Percentiles rank a stretch among this genome's conserved stretches.
Conservation (phyloP, 2,329 filamentous ascomycete genomes). For the Diaporthe destruens region DNA sequence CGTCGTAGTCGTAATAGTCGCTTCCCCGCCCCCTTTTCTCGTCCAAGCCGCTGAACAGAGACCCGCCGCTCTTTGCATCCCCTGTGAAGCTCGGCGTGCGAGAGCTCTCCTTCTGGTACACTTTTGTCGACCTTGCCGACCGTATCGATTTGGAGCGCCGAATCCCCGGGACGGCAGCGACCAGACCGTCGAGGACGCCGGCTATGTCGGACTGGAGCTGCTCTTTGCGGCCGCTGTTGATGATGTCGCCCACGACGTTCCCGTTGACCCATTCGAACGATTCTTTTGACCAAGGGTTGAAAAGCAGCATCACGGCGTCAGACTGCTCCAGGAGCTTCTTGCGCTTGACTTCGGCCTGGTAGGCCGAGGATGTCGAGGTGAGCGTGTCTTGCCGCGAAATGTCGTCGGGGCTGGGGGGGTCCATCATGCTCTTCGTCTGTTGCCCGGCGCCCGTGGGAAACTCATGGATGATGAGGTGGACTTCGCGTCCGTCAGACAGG, state of each 20-base stretch:
- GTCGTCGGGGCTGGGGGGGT: slow-evolving; percentile 21
- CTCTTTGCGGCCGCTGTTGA: slow-evolving; percentile 28
- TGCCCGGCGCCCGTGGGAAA: not conserved
- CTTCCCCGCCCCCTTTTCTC: slow-evolving; percentile 8
- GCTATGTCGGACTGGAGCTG: slow-evolving; percentile 15
- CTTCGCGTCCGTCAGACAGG: slow-evolving; percentile 19
- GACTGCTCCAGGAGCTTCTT: slow-evolving; percentile 36
- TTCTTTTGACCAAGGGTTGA: slow-evolving; percentile 33
- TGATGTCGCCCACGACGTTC: slow-evolving; percentile 14
- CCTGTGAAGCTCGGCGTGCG: not conserved
- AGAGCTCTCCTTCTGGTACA: slow-evolving; percentile 8
- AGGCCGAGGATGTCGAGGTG: not conserved
- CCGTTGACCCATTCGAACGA: slow-evolving; percentile 37
- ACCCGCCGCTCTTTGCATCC: not conserved
- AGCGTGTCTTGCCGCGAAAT: slow-evolving; percentile 27
- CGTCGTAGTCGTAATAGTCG: slow-evolving; percentile 19
- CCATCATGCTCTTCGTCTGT: slow-evolving; percentile 20
- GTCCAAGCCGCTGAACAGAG: slow-evolving; percentile 6
- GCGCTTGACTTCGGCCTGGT: slow-evolving; percentile 7
- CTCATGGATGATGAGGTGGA: slow-evolving; percentile 38
- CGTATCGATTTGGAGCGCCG: slow-evolving; percentile 28
- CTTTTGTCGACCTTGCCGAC: not conserved
- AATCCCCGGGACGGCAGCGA: slow-evolving; percentile 3
- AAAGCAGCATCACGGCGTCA: slow-evolving; percentile 38
- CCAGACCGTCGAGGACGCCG: slow-evolving; percentile 19